Base-by-base conservation (phyloP, 148 eudicot species). In the Drosera capensis region DNA sequence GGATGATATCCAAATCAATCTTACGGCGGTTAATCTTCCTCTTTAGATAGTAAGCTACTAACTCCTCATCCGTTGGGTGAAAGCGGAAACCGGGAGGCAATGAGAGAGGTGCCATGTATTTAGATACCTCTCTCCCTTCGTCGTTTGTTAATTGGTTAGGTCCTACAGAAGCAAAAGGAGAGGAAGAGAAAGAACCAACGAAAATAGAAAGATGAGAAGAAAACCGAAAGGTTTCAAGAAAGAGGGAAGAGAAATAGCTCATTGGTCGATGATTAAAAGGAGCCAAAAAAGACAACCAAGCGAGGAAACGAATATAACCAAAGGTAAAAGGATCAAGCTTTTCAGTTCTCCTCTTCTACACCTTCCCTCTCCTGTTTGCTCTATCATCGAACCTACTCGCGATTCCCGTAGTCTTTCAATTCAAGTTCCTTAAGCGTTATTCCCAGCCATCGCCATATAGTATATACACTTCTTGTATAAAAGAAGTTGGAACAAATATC, bases 61-160 rank as follows among this genome's bases (percentile, higher is more conserved):
- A 77, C 48, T 82, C 93, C 52, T 82, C 93, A 21, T 81, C 92
- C 0, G 92, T 81, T 0, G 92, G 92, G 28, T 81, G 92, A 51
- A 81, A 81, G 22, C 93, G 78, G 45, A 82, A 82, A 5, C 94
- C 94, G 14, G 94, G 94, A 23, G 94, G 86, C 73, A 82, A 65
- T 45, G 94, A 70, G 72, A 78, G 82, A 25, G 86, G 80, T 36
- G 94, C 69, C 94, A 82, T 78, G 17, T 54, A 8, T 37, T 7
- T n/a, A 14, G 25, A 0, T 16, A 21, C 13, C 1, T n/a, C 12
- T 29, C 19, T 23, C 14, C 46, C 20, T 16, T 40, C 30, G 1
- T 8, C 17, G 11, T 21, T 29, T 20, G 22, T 31, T 43, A 23
- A 34, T n/a, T n/a, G n/a, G n/a, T n/a, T n/a, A n/a, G n/a, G 9